Conservation (phyloP, 176 grass and related monocot species). For the Hordeum marinum region DNA sequence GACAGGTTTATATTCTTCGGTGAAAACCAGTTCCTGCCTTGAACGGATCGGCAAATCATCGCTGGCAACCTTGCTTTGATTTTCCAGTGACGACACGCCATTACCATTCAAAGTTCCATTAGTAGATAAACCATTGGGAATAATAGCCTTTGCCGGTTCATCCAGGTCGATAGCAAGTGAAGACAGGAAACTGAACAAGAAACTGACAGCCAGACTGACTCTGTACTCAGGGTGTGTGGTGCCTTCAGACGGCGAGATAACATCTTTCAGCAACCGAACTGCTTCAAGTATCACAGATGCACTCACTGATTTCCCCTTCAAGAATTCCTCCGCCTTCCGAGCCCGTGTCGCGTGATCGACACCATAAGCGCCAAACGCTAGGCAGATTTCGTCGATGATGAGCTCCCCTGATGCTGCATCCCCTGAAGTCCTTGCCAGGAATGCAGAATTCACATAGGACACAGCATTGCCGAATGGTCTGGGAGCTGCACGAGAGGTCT, state of each 20-base stretch:
- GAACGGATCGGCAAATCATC: constrained; percentile 47
- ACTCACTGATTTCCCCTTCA: constrained; percentile 57
- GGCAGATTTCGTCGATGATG: constrained; percentile 49
- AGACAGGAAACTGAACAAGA: constrained; percentile 73
- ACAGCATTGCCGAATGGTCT: constrained; percentile 84
- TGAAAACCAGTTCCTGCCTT: constrained; percentile 50
- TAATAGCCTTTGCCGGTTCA: constrained; percentile 8
- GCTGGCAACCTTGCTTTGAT: not conserved
- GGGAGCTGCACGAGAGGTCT: constrained; percentile 70
- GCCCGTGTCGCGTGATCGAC: constrained; percentile 53
- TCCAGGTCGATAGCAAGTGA: constrained; percentile 28
- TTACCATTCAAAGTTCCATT: not conserved
- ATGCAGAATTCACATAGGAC: constrained; percentile 75
- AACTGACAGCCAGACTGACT: constrained; percentile 65
- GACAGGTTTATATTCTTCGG: constrained; percentile 62
- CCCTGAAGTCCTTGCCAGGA: constrained; percentile 48
- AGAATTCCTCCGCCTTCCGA: constrained; percentile 60
- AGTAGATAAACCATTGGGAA: not conserved
- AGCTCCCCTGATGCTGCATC: constrained; percentile 35
- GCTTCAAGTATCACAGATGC: constrained; percentile 56
- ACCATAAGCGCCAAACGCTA: constrained; percentile 74
- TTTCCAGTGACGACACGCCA: not conserved
- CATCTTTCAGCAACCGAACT: constrained; percentile 44
- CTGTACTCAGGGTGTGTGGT: constrained; percentile 66
- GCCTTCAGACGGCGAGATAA: constrained; percentile 48